A percentile compares a stretch with the other conserved stretches of the same genome.
These are phyloP conservation scores for Ceratobasidium theobromae DNA, from an alignment of 1,284 basidiomycete genomes.

Conservation along the genomic window DNA sequence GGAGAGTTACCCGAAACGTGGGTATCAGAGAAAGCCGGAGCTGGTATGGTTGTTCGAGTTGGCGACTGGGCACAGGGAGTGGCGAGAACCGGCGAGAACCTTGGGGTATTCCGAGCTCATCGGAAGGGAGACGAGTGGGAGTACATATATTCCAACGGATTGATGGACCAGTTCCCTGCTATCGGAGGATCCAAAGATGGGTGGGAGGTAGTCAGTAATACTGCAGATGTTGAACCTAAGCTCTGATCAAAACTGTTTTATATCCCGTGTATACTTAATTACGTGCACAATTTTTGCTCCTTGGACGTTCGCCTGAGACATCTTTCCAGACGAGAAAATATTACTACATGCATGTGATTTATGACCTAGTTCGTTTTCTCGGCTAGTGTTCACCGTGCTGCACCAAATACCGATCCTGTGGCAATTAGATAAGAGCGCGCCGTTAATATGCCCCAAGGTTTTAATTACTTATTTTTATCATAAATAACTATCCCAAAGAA, in stretches of 20 bases:
- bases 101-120: conserved; percentile 2
- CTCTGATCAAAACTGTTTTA: neutral
- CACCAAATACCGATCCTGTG: too few species aligned
- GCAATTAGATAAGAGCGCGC: too few species aligned
- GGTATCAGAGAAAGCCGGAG: neutral
- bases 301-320: too few species aligned
- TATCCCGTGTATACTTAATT: neutral
- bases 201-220: neutral
- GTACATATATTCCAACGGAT: neutral
- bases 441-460: too few species aligned
- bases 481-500: too few species aligned
- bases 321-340: too few species aligned
- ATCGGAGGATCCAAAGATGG: neutral
- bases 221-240: neutral
- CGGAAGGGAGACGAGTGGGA: neutral
- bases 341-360: too few species aligned
- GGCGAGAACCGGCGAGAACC: neutral
- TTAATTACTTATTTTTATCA: too few species aligned
- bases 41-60: conserved; percentile 9
- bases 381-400: too few species aligned
- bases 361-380: too few species aligned
- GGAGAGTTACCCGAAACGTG: neutral
- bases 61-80: conserved; percentile 16
- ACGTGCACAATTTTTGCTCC: neutral
- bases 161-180: neutral